These are phyloP conservation scores for Pleurotus cornucopiae DNA, from an alignment of 768 basidiomycete species.

Conservation along the genomic window DNA sequence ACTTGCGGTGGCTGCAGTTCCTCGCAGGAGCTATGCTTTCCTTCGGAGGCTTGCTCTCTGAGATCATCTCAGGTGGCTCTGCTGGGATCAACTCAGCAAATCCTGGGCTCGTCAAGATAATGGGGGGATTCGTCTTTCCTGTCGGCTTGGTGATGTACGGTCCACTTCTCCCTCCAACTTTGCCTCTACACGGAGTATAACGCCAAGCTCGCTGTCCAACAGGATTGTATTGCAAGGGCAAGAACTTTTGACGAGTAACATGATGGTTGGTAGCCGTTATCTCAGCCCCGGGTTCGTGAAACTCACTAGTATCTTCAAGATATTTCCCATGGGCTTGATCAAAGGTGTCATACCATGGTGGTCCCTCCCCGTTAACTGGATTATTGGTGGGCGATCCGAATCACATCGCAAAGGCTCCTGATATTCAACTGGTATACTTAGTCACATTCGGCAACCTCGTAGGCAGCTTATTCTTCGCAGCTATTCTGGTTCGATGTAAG, in stretches of 20 bases:
- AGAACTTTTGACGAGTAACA: constrained; percentile 71
- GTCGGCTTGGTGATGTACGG: constrained; percentile 78
- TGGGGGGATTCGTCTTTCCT: constrained; percentile 69
- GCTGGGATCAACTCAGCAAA: constrained; percentile 43
- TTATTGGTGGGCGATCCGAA: constrained; percentile 43
- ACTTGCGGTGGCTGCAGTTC: constrained; percentile 33
- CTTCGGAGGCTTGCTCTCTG: constrained; percentile 63
- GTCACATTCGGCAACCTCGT: constrained; percentile 67
- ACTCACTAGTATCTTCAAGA: constrained; percentile 27
- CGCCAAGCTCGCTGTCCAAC: not conserved
- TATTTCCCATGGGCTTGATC: constrained; percentile 64
- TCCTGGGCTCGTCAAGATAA: constrained; percentile 63
- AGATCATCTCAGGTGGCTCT: constrained; percentile 60
- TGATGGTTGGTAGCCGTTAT: constrained; percentile 47
- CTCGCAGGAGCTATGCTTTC: constrained; percentile 71
- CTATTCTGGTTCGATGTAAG: constrained; percentile 62
- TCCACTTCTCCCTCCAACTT: too few species aligned
- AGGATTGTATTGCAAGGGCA: constrained; percentile 73
- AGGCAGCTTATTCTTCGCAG: constrained; percentile 69
- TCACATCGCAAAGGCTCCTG: constrained; percentile 5
- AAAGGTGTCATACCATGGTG: constrained; percentile 67
- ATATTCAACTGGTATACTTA: constrained; percentile 17
- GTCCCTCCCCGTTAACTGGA: constrained; percentile 64
- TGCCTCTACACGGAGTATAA: not conserved
- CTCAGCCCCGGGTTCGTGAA: not conserved